Evolutionary conservation across 768 basidiomycete species (phyloP), one percentile per base, ranked within the genome.

Genomic region (Boletus edulis): DNA sequence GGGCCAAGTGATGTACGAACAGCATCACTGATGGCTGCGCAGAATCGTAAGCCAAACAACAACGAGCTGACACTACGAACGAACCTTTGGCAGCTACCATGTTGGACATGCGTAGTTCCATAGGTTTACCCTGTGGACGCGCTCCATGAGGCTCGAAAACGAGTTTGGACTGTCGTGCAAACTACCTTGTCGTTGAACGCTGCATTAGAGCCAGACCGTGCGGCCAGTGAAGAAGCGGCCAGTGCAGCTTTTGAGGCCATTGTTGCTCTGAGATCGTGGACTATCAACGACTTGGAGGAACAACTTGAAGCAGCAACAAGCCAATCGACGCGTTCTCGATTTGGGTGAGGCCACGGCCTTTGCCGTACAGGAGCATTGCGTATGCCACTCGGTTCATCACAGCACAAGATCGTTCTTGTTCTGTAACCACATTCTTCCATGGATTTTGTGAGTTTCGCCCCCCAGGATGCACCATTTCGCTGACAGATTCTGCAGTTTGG

Each of bases 81-180:
- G n/a, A 51, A 87, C 92, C 92, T 80, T 98, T 98, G 24, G 96
- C 96, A 41, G 96, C 96, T 58, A 95, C 87, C 91, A 99, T 86
- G 72, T 98, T 99, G 48, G 94, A 96, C 74, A 95, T 76, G 60
- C 96, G 87, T 61, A 98, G 86, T 74, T 99, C 96, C 88, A 95
- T 98, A 17, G 95, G 94, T 75, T 99, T 98, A 59, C 94, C 91
- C 92, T 97, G 61, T 24, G 47, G 59, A 71, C 69, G 67, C 65
- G 72, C 74, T 65, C 62, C 52, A 54, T 35, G 37, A 59, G 39
- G 22, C 17, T 35, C 18, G 38, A 56, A 32, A 39, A 3, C n/a
- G 34, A 32, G 37, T 42, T 24, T 18, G 5, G 37, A 41, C 18
- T 5, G 49, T 39, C 24, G 6, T 42, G 37, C 1, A 11, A 29